Base-by-base conservation (phyloP, 164 flowering plant species). In the Liquidambar formosana region DNA sequence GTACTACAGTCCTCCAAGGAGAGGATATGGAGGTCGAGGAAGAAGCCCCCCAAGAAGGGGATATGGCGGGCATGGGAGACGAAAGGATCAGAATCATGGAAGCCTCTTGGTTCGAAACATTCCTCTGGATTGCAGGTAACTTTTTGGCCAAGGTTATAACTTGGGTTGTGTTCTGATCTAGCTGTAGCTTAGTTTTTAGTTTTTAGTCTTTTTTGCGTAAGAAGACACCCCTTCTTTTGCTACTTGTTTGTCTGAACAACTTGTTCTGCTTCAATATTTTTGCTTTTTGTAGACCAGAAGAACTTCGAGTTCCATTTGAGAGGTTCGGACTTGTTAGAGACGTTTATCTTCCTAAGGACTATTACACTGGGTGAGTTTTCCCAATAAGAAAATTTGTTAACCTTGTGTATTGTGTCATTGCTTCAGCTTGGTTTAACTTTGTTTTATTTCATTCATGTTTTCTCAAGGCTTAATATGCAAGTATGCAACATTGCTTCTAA, bases 101-200 rank as follows among this genome's bases (percentile, higher is more conserved):
- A 92, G 95, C 68, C 85, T 92, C 44, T 77, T 92, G 80, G 95
- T 92, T 73, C 85, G 97, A 6, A 92, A 92, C 64, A 82, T 92
- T 71, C 97, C 97, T 70, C 63, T 89, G 62, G 84, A 81, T 80
- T 87, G 92, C 93, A 83, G 94, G 97, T 86, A 80, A 25, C 18
- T 41, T 5, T 71, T 3, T 27, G 22, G 11, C 16, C 26, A 23
- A 10, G 64, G 12, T 60, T 11, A 23, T 23, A 23, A 18, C 53
- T 45, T 38, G 16, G 38, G 5, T 48, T 21, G 59, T 48, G 14
- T n/a, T 28, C 1, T 33, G 4, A 9, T 44, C 26, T 4, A 15
- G 12, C 47, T 47, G 18, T 16, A 22, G 19, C 19, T 28, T 12
- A 41, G 18, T 52, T 13, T 57, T 61, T 5, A 11, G 64, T 51